These are phyloP conservation scores for Eucalyptus microcorys DNA, from an alignment of 345 rosid genomes.

Conservation along the genomic window DNA sequence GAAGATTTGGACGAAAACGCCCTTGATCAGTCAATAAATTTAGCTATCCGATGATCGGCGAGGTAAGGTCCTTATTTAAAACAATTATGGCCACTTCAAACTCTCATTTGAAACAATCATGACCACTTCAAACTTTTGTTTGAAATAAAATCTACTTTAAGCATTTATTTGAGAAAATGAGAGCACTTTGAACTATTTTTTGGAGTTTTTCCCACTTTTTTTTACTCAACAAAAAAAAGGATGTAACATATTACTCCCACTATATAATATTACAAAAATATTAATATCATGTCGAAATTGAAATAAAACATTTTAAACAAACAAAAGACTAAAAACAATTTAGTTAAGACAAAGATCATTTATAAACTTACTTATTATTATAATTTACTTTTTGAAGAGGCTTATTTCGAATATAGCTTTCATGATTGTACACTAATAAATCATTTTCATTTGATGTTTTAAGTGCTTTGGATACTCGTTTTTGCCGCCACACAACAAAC, in stretches of 20 bases:
- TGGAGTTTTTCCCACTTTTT: too few relatives aligned
- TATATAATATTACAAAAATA: not conserved
- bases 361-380: not conserved
- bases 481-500: not conserved
- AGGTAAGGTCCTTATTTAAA: too few relatives aligned
- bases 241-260: not conserved
- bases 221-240: too few relatives aligned
- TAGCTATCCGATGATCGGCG: accelerated
- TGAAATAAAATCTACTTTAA: accelerated
- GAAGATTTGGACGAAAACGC: too few relatives aligned
- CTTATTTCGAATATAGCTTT: not conserved
- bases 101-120: too few relatives aligned
- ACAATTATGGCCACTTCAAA: accelerated
- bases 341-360: not conserved
- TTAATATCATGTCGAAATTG: not conserved
- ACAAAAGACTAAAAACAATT: not conserved
- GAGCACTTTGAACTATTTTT: accelerated
- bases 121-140: accelerated
- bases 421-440: not conserved
- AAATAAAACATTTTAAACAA: not conserved
- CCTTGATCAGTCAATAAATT: accelerated
- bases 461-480: not conserved
- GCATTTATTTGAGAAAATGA: too few relatives aligned
- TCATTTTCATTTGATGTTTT: not conserved
- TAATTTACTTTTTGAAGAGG: not conserved